Base-by-base conservation (phyloP, 2,329 filamentous ascomycete genomes). In the Alternaria angustiovoidea region DNA sequence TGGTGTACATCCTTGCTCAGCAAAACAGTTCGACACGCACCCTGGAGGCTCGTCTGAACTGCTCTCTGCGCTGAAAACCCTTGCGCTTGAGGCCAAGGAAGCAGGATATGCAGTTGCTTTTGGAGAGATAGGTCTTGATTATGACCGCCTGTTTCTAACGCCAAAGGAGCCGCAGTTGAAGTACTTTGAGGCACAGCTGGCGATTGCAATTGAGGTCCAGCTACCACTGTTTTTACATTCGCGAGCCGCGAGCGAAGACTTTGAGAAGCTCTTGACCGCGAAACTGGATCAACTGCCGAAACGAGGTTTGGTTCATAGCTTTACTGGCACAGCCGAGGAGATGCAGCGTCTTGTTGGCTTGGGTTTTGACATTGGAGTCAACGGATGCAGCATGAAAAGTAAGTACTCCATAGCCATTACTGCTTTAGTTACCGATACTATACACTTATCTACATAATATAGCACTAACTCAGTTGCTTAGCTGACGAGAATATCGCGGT, bases 101-200 rank as follows among this genome's bases (percentile, higher is more conserved):
- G 76, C 78, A 11, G 85, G 86, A 0, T 84, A 91, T 41, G 89
- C 92, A 1, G 86, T 87, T 7, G 94, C 95, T 7, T 93, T 97
- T 76, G 95, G 95, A 49, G 95, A 99, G 79, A 93, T 99, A 63
- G 95, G 95, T 2, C 89, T 99, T 4, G 95, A 99, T 80, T 99
- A 98, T 75, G 95, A 99, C 80, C 88, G 95, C 2, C 82, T 99
- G 36, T 91, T 92, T 71, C 89, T 94, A 71, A 93, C 91, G 73
- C 87, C 89, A 39, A 91, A 89, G 72, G 88, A 89, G 24, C 86
- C 90, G 16, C 95, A 99, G 78, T 83, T 94, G 30, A 90, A 93
- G 73, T 93, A 92, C 61, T 99, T 99, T 76, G 88, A 89, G 42
- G 86, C 87, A 7, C 95, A 99, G 77, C 86, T 98, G 4, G 86